These are phyloP conservation scores for Cicer cuneatum DNA, from an alignment of 306 rosid species.

Conservation along the genomic window DNA sequence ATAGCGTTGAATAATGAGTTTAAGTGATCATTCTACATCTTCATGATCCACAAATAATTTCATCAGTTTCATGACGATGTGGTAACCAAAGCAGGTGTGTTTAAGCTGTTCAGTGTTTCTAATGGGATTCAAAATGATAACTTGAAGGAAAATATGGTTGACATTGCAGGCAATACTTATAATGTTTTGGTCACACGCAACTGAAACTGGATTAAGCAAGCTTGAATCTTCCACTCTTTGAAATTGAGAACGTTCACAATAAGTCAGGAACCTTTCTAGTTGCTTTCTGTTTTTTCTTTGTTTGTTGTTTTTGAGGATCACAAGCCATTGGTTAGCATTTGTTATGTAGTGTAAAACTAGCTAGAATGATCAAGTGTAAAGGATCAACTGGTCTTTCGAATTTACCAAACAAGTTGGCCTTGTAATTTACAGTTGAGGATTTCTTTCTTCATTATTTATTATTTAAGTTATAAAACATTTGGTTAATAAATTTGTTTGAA, in stretches of 20 bases:
- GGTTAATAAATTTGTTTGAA: conserved; percentile 3
- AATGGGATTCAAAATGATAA: conserved; percentile 10
- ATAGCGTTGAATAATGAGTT: conserved; percentile 47
- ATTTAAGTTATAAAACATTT: conserved; percentile 22
- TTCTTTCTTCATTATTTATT: conserved; percentile 1
- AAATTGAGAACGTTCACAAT: conserved; percentile 23
- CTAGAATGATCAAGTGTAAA: conserved; percentile 38
- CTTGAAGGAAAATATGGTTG: conserved; percentile 10
- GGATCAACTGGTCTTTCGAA: neutral
- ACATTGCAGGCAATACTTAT: conserved; percentile 1
- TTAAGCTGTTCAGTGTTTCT: conserved; percentile 15
- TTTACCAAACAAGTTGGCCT: conserved; percentile 4
- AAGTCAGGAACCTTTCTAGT: conserved; percentile 7
- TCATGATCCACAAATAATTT: conserved; percentile 21
- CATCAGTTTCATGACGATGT: conserved; percentile 23
- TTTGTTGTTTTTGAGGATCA: neutral
- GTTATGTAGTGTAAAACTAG: conserved; percentile 36
- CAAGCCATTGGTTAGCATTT: conserved; percentile 6
- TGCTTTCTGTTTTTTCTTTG: neutral
- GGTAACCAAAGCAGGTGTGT: conserved; percentile 38
- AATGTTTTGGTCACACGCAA: conserved; percentile 17
- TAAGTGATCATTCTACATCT: conserved; percentile 2
- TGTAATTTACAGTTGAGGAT: conserved; percentile 31
- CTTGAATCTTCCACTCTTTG: conserved; percentile 29
- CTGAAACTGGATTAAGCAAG: conserved; percentile 22